Evolutionary conservation across 176 grass and related monocot genomes (phyloP), one percentile per base, ranked within the genome.

Genomic region (Stipa capillata): DNA sequence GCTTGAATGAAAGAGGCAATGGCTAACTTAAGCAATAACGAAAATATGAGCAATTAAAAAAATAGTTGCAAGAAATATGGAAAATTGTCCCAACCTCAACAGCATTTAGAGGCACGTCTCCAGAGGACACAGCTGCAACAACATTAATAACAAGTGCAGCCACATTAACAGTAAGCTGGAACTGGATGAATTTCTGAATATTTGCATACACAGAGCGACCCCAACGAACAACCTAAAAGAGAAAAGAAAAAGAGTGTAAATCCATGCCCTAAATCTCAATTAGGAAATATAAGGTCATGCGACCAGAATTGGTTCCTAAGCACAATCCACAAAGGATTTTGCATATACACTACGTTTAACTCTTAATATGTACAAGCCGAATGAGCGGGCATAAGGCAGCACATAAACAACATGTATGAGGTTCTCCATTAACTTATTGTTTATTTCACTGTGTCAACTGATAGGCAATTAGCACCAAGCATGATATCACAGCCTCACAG

Each of bases 151-250:
- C 83, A 41, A 98, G 95, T 69, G 95, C 95, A 44, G 92, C 92
- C 23, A 98, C 89, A 82, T 98, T 98, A 78, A 98, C 95, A 28
- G 95, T 98, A 48, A 98, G 95, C 65, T 98, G 95, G 58, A 98
- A 98, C 77, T 98, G 95, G 56, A 98, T 98, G 82, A 98, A 98
- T 85, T 98, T 98, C 44, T 98, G 95, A 73, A 98, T 98, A 82
- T 98, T 98, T 39, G 95, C 92, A 88, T 98, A 98, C 43, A 98
- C 92, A 57, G 95, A 94, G 13, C 95, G 89, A 23, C 95, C 95
- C 95, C 95, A 98, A 10, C 95, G 92, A 68, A 98, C 95, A 82
- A 98, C 95, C 95, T 94, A 74, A 78, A 83, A 67, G 44, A 52
- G 44, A 67, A 69, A 55, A 70, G 25, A 47, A 31, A 54, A 20